Evolutionary conservation across 2,329 filamentous ascomycete genomes (phyloP).

Genomic region (Fusarium nygamai): DNA sequence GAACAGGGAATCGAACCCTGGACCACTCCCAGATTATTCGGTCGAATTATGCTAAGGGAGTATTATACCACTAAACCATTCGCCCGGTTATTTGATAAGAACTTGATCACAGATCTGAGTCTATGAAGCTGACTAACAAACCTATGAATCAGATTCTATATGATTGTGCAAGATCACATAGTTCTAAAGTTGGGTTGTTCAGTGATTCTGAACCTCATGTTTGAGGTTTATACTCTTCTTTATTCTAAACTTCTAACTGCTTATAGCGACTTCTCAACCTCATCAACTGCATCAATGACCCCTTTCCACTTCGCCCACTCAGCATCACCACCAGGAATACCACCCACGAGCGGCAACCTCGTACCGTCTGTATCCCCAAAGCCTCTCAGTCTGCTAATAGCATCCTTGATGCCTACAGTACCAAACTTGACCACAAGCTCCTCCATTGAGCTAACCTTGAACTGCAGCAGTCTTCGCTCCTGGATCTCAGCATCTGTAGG

Average conservation of each 20-base stretch:
- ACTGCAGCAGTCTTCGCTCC: constrained; percentile 67
- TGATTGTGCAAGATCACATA: not conserved
- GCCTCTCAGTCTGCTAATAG: constrained; percentile 65
- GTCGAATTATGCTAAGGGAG: constrained; percentile 42
- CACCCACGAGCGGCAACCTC: constrained; percentile 66
- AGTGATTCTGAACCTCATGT: not conserved
- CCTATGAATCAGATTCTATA: not conserved
- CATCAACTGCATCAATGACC: constrained; percentile 54
- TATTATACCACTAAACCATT: constrained; percentile 46
- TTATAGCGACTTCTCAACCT: constrained; percentile 51
- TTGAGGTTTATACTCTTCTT: not conserved
- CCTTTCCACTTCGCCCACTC: constrained; percentile 67
- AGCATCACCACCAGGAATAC: constrained; percentile 64
- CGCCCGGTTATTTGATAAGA: constrained; percentile 31
- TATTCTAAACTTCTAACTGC: not conserved
- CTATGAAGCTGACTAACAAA: accelerated
- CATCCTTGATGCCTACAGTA: constrained; percentile 73
- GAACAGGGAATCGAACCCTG: constrained; percentile 45
- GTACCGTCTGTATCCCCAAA: constrained; percentile 69
- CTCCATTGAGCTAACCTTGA: constrained; percentile 68
- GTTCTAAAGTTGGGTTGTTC: not conserved
- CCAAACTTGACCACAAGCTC: constrained; percentile 69
- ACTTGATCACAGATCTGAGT: accelerated
- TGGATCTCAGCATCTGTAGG: constrained; percentile 54
- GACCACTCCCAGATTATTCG: constrained; percentile 42